These are phyloP conservation scores for Fraxinus albicans DNA, from an alignment of 305 asterid genomes.

Conservation along the genomic window DNA sequence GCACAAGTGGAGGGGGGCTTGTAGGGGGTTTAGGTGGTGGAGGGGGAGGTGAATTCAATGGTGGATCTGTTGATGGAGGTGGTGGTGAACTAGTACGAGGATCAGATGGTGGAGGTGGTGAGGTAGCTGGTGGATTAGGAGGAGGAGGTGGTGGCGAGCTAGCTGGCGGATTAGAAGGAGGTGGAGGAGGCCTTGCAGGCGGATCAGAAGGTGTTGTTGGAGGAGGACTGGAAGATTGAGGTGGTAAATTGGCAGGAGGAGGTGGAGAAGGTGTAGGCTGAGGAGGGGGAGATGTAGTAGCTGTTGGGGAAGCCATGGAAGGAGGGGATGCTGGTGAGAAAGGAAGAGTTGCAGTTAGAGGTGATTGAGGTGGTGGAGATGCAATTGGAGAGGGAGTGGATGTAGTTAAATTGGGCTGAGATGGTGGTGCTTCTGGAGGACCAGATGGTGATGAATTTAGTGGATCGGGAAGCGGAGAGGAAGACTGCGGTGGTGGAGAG, in stretches of 20 bases:
- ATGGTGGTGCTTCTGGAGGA: slow-evolving; percentile 26
- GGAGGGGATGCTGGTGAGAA: neutral
- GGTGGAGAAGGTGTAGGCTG: slow-evolving; percentile 22
- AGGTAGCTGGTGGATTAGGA: slow-evolving; percentile 26
- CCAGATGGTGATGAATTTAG: slow-evolving; percentile 24
- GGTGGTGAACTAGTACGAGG: slow-evolving; percentile 32
- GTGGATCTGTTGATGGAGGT: slow-evolving; percentile 42
- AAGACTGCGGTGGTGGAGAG: slow-evolving; percentile 32
- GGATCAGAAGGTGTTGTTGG: slow-evolving; percentile 21
- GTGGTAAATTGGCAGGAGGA: slow-evolving; percentile 16
- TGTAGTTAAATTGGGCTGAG: slow-evolving; percentile 14
- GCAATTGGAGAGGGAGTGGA: neutral
- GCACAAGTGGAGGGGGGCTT: neutral
- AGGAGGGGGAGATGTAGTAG: slow-evolving; percentile 21
- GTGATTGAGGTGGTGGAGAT: slow-evolving; percentile 25
- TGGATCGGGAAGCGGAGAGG: slow-evolving; percentile 25
- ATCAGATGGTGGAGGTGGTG: slow-evolving; percentile 32
- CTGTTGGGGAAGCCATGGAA: neutral
- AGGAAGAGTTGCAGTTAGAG: slow-evolving; percentile 1
- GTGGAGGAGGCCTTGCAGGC: slow-evolving; percentile 16
- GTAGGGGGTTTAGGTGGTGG: neutral
- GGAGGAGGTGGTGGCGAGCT: slow-evolving; percentile 10
- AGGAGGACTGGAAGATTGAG: slow-evolving; percentile 24
- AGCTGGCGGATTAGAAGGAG: slow-evolving; percentile 11
- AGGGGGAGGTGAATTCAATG: slow-evolving; percentile 18